Evolutionary conservation across 129 eudicot genomes (phyloP).

Genomic region (Saussurea involucrata): DNA sequence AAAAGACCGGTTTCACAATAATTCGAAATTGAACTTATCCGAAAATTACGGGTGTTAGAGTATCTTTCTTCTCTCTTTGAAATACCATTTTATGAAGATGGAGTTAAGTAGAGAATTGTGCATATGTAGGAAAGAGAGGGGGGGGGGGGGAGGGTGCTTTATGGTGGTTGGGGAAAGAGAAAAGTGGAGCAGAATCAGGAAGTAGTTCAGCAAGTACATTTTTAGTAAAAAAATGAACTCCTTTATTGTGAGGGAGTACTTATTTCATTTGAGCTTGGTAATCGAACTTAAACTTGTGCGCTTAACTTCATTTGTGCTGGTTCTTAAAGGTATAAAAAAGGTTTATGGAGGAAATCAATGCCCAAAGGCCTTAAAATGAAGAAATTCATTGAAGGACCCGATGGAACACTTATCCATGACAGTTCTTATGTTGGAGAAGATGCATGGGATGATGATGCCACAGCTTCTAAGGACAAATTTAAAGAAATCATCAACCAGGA

Average conservation of each 20-base stretch:
- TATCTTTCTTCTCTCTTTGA: background rate
- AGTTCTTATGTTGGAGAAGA: constrained; percentile 74
- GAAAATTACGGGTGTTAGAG: no score
- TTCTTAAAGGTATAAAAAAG: constrained; percentile 65
- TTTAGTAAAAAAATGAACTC: background rate
- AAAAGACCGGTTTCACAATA: no score
- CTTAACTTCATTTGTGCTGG: background rate
- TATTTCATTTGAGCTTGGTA: background rate
- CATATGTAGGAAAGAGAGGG: background rate
- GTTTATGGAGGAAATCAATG: constrained; percentile 83
- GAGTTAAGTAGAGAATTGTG: background rate
- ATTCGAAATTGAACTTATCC: no score
- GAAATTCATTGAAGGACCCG: constrained; percentile 73
- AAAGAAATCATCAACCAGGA: constrained; percentile 47
- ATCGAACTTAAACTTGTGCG: background rate
- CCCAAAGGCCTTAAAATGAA: constrained; percentile 90
- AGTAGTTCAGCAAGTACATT: background rate
- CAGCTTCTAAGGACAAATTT: constrained; percentile 28
- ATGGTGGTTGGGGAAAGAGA: background rate
- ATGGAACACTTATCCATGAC: constrained; percentile 73
- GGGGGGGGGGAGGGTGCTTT: background rate
- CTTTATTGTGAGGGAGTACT: background rate
- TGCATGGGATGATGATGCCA: constrained; percentile 78
- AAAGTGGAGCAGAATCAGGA: background rate
- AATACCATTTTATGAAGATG: background rate